Conservation (phyloP, 1,284 basidiomycete species). For the Boletus sp. region DNA sequence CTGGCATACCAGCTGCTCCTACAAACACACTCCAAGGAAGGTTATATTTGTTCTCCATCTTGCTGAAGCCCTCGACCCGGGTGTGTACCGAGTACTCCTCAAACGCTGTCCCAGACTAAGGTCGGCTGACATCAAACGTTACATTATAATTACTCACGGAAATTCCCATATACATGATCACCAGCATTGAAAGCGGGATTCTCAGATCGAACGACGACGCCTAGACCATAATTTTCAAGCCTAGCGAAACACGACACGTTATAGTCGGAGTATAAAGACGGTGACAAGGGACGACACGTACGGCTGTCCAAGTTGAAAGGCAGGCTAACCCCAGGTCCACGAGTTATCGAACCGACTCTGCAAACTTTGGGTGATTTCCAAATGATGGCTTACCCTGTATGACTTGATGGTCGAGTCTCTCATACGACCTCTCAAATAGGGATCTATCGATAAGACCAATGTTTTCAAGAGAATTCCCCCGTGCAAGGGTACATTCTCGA, state of each 20-base stretch:
- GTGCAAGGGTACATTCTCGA: slow-evolving; percentile 36
- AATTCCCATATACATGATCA: slow-evolving; percentile 12
- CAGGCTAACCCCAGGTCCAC: neutral
- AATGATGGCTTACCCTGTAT: slow-evolving; percentile 7
- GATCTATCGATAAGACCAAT: slow-evolving; percentile 40
- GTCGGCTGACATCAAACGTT: slow-evolving; percentile 10
- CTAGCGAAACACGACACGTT: neutral
- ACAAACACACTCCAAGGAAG: slow-evolving; percentile 22
- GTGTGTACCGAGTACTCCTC: slow-evolving; percentile 26
- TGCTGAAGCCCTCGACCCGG: slow-evolving; percentile 15
- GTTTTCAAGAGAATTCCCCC: slow-evolving; percentile 43
- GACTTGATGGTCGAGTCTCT: slow-evolving; percentile 11
- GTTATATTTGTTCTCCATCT: slow-evolving; percentile 17
- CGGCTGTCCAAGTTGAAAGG: slow-evolving; percentile 19
- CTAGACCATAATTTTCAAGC: slow-evolving; percentile 26
- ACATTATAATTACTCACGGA: slow-evolving; percentile 10
- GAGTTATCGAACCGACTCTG: neutral
- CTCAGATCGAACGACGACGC: slow-evolving; percentile 33
- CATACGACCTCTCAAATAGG: slow-evolving; percentile 39
- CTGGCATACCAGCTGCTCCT: slow-evolving; percentile 24
- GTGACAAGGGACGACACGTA: slow-evolving; percentile 1
- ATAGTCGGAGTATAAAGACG: neutral
- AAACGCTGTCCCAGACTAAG: slow-evolving; percentile 5
- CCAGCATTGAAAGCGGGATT: slow-evolving; percentile 25
- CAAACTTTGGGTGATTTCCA: neutral